Conservation (phyloP, 352 stramenopile genomes). For the Peronospora farinosa region DNA sequence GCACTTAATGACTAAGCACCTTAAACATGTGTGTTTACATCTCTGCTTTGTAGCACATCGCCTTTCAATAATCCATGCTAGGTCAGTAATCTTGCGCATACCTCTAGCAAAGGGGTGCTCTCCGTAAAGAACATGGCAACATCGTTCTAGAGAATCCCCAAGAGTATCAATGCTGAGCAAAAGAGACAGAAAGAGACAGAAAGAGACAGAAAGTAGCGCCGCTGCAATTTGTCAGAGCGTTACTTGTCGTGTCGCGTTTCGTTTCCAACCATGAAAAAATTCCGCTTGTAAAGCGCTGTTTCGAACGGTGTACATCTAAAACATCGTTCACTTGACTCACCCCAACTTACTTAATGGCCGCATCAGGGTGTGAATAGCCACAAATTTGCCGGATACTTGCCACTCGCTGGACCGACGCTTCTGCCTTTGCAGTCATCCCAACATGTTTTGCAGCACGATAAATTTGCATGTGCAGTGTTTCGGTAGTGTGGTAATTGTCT, state of each 20-base stretch:
- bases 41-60: too few species aligned
- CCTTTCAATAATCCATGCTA: too few species aligned
- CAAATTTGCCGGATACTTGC: slow-evolving; percentile 26
- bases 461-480: slow-evolving; percentile 52
- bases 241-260: background rate
- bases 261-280: background rate
- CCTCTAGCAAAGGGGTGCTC: too few species aligned
- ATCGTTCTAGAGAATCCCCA: too few species aligned
- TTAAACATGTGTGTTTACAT: too few species aligned
- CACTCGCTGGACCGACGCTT: slow-evolving; percentile 11
- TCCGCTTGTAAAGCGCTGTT: background rate
- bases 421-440: slow-evolving; percentile 15
- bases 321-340: background rate
- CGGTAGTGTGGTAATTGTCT: slow-evolving; percentile 30
- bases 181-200: too few species aligned
- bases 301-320: background rate
- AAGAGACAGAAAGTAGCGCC: background rate
- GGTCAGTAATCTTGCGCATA: too few species aligned
- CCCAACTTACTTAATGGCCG: slow-evolving; percentile 3
- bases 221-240: background rate
- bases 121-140: too few species aligned
- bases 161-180: too few species aligned
- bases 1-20: too few species aligned
- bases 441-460: slow-evolving; percentile 29
- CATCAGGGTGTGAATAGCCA: slow-evolving; percentile 27